phyloP scores from a whole-genome alignment of 2,329 filamentous ascomycete species.

The Arthrocladium fulminans region DNA sequence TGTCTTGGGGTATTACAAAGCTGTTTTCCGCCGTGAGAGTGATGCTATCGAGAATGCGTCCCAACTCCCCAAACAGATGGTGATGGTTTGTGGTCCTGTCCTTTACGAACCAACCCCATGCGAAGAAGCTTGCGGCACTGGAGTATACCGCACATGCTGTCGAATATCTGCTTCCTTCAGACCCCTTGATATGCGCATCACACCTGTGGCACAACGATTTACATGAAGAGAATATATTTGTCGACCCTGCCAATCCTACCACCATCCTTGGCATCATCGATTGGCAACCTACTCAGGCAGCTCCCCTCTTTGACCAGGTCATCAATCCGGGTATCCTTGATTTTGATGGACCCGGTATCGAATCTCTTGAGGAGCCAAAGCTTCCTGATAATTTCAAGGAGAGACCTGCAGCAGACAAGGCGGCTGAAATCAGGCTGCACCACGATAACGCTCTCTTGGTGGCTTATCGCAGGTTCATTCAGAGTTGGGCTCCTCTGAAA shows the following conservation, averaged over 20 bases:
- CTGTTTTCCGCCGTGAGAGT: background rate
- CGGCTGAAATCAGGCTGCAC: no score
- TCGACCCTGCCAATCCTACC: constrained; percentile 25
- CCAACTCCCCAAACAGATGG: background rate
- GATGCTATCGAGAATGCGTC: background rate
- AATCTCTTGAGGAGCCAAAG: no score
- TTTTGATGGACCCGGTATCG: no score
- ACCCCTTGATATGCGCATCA: constrained; percentile 14
- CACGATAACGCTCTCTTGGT: no score
- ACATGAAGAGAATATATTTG: constrained; percentile 23
- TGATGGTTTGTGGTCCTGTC: constrained; percentile 4
- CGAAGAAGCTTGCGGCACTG: constrained; percentile 17
- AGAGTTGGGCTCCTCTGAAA: no score
- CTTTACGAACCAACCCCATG: background rate
- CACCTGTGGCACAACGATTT: constrained; percentile 21
- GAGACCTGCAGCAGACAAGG: no score
- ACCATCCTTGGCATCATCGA: constrained; percentile 27
- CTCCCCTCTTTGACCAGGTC: background rate
- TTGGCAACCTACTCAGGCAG: constrained; percentile 23
- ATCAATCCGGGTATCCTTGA: no score
- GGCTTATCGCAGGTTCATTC: no score
- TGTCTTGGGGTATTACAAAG: background rate
- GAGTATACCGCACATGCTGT: constrained; percentile 12
- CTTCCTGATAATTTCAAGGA: no score
- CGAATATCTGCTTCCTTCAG: background rate